Base-by-base conservation (phyloP, 306 rosid genomes). In the Arachis stenosperma region DNA sequence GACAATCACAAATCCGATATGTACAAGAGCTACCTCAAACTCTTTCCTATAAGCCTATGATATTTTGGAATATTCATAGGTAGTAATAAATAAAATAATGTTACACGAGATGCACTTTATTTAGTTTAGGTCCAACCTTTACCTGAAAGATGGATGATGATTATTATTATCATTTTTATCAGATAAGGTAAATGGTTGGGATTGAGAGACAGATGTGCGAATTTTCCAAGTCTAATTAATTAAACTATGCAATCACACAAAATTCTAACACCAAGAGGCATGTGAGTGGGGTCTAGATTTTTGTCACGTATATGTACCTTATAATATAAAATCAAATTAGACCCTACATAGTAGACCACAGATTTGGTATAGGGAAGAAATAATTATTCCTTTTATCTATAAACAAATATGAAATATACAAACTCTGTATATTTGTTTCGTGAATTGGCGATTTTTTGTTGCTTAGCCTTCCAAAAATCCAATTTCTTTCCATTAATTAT, bases 211-310 rank as follows among this genome's bases (percentile, higher is more conserved):
- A 61, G 56, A 53, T 68, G 71, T 61, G 70, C 56, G 70, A 65
- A 77, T 58, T 71, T 58, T 78, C 81, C 80, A 70, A 75, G 81
- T 59, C 14, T 40, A 65, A 51, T 80, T 74, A 64, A 22, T 22
- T 73, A 33, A 33, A 44, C 1, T 22, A 75, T 52, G 52, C 48
- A 58, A 66, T 52, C 22, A 52, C 8, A 51, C 27, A 13, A 57
- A 40, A 8, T 75, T 75, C 57, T 42, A 52, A 5, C 33, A 14
- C 44, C 77, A 75, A 71, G 44, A 59, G 56, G 65, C 90, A 85
- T 82, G 91, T 80, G 87, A 61, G 87, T 85, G 87, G 88, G 91
- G 91, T 83, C 77, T 66, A 53, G 60, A 80, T 75, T 79, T 78
- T 59, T 53, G 63, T 73, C 67, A 52, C 4, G 37, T 67, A 42